phyloP scores from a whole-genome alignment of 371 early-diverging fungal species.

The Batkoa obscura region DNA sequence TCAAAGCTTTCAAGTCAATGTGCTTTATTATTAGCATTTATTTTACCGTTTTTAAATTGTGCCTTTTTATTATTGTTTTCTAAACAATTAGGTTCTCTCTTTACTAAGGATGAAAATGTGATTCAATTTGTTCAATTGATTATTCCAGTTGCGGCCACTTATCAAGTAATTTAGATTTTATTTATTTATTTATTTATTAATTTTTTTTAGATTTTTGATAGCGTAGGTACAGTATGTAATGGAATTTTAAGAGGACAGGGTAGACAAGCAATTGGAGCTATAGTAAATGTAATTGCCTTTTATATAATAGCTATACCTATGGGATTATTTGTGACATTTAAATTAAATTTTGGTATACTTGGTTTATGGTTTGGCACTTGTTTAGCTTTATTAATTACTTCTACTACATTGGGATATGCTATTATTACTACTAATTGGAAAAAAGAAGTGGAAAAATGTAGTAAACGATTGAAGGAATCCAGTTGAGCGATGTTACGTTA shows the following conservation, averaged over 20 bases:
- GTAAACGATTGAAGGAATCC: background rate
- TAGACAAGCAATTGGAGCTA: slow-evolving; percentile 44
- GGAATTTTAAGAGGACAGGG: slow-evolving; percentile 57
- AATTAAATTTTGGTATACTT: slow-evolving; percentile 23
- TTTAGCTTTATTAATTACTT: slow-evolving; percentile 1
- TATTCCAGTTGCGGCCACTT: slow-evolving; percentile 57
- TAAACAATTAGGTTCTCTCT: slow-evolving; percentile 18
- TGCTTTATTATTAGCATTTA: slow-evolving; percentile 22
- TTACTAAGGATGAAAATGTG: slow-evolving; percentile 45
- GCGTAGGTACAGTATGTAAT: slow-evolving; percentile 37
- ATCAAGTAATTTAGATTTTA: slow-evolving; percentile 55
- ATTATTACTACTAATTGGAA: background rate
- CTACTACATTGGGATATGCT: background rate
- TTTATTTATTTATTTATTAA: slow-evolving; percentile 31
- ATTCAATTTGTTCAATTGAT: slow-evolving; percentile 39
- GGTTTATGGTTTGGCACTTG: slow-evolving; percentile 43
- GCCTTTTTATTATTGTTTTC: slow-evolving; percentile 10
- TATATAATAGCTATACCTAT: slow-evolving; percentile 45
- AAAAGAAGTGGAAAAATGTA: background rate
- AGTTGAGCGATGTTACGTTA: too few relatives aligned
- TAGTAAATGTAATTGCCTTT: slow-evolving; percentile 40
- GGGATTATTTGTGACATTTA: slow-evolving; percentile 37
- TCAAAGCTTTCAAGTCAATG: slow-evolving; percentile 14
- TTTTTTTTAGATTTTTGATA: slow-evolving; percentile 49
- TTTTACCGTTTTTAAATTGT: slow-evolving; percentile 19